Evolutionary conservation across 345 rosid species (phyloP).

Genomic region (Diplotaxis tenuifolia): DNA sequence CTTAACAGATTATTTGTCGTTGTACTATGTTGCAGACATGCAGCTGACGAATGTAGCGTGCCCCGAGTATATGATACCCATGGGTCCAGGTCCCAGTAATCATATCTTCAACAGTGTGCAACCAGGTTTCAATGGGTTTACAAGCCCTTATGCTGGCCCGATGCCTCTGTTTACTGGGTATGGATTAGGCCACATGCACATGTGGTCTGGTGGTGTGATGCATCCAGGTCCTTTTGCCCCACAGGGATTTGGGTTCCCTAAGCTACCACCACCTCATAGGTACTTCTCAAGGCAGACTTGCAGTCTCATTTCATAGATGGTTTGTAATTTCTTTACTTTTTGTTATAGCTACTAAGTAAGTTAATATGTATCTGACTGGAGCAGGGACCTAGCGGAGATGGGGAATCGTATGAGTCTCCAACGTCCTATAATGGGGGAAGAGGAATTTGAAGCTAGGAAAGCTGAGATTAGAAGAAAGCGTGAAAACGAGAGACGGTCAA

Average conservation of each 20-base stretch:
- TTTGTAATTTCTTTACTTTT: not conserved
- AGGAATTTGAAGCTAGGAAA: constrained; percentile 89
- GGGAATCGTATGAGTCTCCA: constrained; percentile 63
- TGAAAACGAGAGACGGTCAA: constrained; percentile 70
- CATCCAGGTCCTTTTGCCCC: constrained; percentile 28
- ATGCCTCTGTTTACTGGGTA: too few species aligned
- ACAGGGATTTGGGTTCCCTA: constrained; percentile 33
- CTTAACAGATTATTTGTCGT: not conserved
- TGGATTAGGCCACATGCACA: constrained; percentile 24
- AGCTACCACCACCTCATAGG: constrained; percentile 37
- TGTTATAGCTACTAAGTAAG: not conserved
- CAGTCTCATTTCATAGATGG: not conserved
- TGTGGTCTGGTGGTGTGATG: too few species aligned
- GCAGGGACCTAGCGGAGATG: constrained; percentile 72
- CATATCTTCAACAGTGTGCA: constrained; percentile 27
- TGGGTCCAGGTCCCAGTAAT: not conserved
- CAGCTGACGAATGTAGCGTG: constrained; percentile 60
- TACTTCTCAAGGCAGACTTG: not conserved
- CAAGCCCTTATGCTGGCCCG: constrained; percentile 29
- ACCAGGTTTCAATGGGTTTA: constrained; percentile 28
- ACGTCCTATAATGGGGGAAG: constrained; percentile 85
- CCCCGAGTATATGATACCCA: constrained; percentile 71
- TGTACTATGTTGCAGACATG: constrained; percentile 45
- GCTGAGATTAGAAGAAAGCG: constrained; percentile 84
- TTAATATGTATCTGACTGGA: too few species aligned